Percentiles rank a stretch among this genome's conserved stretches.
phyloP scores from a whole-genome alignment of 768 basidiomycete species.

The Cyclocybe aegerita region DNA sequence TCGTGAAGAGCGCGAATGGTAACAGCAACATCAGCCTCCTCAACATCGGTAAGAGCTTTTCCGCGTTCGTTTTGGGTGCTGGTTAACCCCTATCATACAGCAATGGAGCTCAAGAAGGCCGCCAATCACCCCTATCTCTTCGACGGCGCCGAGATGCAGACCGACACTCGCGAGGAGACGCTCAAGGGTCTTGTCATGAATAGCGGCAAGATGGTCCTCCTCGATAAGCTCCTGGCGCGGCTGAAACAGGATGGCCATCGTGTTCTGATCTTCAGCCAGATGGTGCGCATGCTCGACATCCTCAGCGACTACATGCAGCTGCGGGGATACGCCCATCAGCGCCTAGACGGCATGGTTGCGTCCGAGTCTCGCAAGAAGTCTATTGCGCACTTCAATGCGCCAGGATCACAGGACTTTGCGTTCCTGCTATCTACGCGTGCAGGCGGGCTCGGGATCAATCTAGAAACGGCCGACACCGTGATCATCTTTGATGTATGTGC shows the following conservation, averaged over 20 bases:
- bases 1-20: slow-evolving; percentile 87
- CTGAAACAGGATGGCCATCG: slow-evolving; percentile 92
- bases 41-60: slow-evolving; percentile 71
- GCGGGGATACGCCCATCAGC: slow-evolving; percentile 89
- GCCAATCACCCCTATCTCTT: slow-evolving; percentile 98
- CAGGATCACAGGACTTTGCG: slow-evolving; percentile 92
- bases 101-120: slow-evolving; percentile 99
- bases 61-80: background rate
- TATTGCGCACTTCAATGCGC: slow-evolving; percentile 95
- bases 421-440: slow-evolving; percentile 96
- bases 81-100: slow-evolving; percentile 33
- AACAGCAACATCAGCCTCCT: slow-evolving; percentile 92
- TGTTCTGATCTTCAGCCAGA: slow-evolving; percentile 98
- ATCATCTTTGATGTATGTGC: slow-evolving; percentile 94
- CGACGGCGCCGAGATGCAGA: slow-evolving; percentile 83
- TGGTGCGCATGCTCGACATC: slow-evolving; percentile 99
- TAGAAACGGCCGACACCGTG: slow-evolving; percentile 98
- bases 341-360: slow-evolving; percentile 93
- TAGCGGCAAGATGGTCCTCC: slow-evolving; percentile 96
- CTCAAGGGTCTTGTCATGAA: slow-evolving; percentile 98
- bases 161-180: slow-evolving; percentile 70
- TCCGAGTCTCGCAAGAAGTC: slow-evolving; percentile 93
- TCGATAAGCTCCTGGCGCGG: slow-evolving; percentile 93
- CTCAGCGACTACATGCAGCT: slow-evolving; percentile 94
- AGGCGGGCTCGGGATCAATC: slow-evolving; percentile 96